Conservation (phyloP, 2,329 filamentous ascomycete species). For the Talaromyces albobiverticillius region DNA sequence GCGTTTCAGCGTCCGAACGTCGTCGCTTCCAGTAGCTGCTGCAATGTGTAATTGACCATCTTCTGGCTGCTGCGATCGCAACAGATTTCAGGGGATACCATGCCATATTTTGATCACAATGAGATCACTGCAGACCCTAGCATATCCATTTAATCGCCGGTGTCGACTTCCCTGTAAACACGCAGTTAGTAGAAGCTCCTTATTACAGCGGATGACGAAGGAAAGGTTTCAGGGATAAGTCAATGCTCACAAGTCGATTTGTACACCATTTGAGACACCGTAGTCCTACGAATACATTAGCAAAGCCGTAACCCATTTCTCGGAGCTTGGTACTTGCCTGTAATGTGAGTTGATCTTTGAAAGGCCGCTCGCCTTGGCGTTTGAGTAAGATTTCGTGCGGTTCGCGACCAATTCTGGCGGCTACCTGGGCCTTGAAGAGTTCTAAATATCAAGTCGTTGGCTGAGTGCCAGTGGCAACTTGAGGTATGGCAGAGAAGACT, state of each 20-base stretch:
- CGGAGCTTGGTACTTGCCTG: background rate
- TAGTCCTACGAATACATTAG: conserved; percentile 66
- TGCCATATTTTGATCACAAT: background rate
- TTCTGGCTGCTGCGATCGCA: background rate
- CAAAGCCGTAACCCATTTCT: background rate
- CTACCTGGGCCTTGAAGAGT: conserved; percentile 88
- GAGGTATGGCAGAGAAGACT: conserved; percentile 20
- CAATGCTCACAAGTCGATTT: conserved; percentile 45
- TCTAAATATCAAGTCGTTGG: conserved; percentile 33
- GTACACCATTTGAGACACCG: conserved; percentile 85
- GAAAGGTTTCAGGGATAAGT: background rate
- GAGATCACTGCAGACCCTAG: background rate
- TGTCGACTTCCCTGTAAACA: conserved; percentile 43
- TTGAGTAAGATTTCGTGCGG: conserved; percentile 90
- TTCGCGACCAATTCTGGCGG: conserved; percentile 81
- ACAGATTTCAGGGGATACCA: background rate
- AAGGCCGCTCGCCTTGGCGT: conserved; percentile 86
- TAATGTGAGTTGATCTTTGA: conserved; percentile 84
- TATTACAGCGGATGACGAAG: background rate
- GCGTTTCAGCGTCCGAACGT: conserved; percentile 9
- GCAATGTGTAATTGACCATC: background rate
- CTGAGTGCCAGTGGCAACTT: conserved; percentile 14
- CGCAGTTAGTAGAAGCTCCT: conserved; percentile 23
- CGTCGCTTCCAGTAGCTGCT: background rate
- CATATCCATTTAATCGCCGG: conserved; percentile 37